Conservation (phyloP, 768 basidiomycete species). For the Serendipita sp. region DNA sequence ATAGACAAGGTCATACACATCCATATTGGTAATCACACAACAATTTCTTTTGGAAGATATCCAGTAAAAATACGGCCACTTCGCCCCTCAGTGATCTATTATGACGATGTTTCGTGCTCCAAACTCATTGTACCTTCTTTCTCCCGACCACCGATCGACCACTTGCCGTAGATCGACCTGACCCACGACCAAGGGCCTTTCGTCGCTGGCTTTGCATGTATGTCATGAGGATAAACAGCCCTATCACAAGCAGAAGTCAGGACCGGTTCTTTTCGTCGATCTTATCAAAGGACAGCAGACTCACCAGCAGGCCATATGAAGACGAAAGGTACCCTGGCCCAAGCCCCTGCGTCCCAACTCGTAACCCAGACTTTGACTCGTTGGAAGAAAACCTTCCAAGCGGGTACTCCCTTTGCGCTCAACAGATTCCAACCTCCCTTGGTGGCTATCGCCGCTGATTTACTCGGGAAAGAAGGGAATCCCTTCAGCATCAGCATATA, state of each 20-base stretch:
- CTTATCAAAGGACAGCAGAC: neutral
- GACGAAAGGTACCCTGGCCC: slow-evolving; percentile 2
- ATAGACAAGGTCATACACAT: too few relatives aligned
- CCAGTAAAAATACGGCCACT: too few relatives aligned
- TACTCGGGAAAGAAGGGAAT: slow-evolving; percentile 52
- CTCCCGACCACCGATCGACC: neutral
- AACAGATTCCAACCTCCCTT: neutral
- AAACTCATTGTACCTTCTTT: neutral
- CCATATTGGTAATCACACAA: too few relatives aligned
- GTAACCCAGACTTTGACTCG: neutral
- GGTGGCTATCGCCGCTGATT: neutral
- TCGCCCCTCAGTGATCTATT: too few relatives aligned
- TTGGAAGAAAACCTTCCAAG: slow-evolving; percentile 9
- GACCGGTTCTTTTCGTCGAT: slow-evolving; percentile 4
- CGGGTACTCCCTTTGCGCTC: neutral
- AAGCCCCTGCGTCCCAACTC: neutral
- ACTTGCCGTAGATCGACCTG: neutral
- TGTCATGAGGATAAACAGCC: neutral
- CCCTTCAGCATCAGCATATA: slow-evolving; percentile 44
- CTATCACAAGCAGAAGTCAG: slow-evolving; percentile 10
- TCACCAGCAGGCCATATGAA: neutral
- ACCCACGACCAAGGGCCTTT: slow-evolving; percentile 30
- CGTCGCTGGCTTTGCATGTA: slow-evolving; percentile 44
- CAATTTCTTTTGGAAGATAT: too few relatives aligned
- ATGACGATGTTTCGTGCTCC: too few relatives aligned